Conservation (phyloP, 2,329 filamentous ascomycete species). For the Epichloe brachyelytri region DNA sequence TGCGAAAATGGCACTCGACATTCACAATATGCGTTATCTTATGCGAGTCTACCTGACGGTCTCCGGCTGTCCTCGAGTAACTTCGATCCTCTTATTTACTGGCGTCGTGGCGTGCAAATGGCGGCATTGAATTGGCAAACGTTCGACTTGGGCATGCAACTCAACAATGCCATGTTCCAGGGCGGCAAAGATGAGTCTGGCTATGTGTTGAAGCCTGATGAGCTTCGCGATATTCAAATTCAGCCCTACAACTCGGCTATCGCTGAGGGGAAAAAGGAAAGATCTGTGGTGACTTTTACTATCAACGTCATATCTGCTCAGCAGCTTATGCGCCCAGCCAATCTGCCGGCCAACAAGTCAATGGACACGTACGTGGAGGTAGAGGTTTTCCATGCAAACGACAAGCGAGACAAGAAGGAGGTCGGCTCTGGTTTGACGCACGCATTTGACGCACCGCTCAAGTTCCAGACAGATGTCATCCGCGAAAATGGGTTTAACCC, state of each 20-base stretch:
- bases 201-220: constrained; percentile 85
- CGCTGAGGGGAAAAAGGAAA: constrained; percentile 54
- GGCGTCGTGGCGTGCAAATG: constrained; percentile 96
- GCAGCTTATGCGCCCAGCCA: constrained; percentile 74
- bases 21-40: constrained; percentile 81
- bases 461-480: constrained; percentile 67
- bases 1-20: constrained; percentile 65
- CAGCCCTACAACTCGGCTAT: constrained; percentile 36
- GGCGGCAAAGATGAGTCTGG: constrained; percentile 75
- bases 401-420: constrained; percentile 79
- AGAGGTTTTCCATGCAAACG: constrained; percentile 87
- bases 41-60: constrained; percentile 85
- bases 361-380: constrained; percentile 93
- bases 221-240: constrained; percentile 61
- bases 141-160: constrained; percentile 86
- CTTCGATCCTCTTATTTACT: constrained; percentile 87
- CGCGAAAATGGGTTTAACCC: constrained; percentile 91
- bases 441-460: constrained; percentile 48
- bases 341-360: constrained; percentile 55
- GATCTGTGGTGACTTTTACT: constrained; percentile 71
- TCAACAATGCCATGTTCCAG: constrained; percentile 97
- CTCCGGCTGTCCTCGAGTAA: constrained; percentile 79
- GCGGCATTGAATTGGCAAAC: constrained; percentile 97
- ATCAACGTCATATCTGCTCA: constrained; percentile 90
- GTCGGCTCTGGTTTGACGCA: constrained; percentile 43